Percentiles rank a stretch among this genome's conserved stretches.
Conservation (phyloP, 495 filamentous ascomycete genomes). For the Neurospora sp. region DNA sequence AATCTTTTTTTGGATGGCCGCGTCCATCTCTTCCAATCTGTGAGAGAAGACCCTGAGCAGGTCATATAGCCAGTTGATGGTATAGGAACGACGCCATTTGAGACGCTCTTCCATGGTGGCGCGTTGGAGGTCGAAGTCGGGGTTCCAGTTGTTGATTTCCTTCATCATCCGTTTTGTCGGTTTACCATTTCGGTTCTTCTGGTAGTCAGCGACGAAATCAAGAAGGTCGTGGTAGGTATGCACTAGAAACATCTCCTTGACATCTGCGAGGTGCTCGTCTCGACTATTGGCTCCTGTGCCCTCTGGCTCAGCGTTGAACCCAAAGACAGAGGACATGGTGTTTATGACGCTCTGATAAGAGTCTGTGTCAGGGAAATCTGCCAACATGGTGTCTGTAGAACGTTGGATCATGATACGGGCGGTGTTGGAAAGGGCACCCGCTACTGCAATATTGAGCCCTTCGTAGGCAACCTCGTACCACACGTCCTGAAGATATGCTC, state of each 20-base stretch:
- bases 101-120: slow-evolving; percentile 28
- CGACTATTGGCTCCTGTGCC: slow-evolving; percentile 2
- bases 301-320: slow-evolving; percentile 3
- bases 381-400: slow-evolving; percentile 21
- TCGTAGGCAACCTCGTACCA: slow-evolving; percentile 38
- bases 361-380: slow-evolving; percentile 31
- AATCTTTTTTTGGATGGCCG: neutral
- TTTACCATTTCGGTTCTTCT: slow-evolving; percentile 32
- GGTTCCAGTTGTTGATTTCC: slow-evolving; percentile 32
- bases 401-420: slow-evolving; percentile 30
- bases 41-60: slow-evolving; percentile 28
- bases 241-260: slow-evolving; percentile 32
- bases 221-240: slow-evolving; percentile 31
- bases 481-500: slow-evolving; percentile 25
- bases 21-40: neutral
- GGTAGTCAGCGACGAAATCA: slow-evolving; percentile 38
- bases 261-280: slow-evolving; percentile 14
- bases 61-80: slow-evolving; percentile 43
- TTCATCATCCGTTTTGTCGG: slow-evolving; percentile 33
- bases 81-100: slow-evolving; percentile 36
- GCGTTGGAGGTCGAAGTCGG: slow-evolving; percentile 28
- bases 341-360: slow-evolving; percentile 28
- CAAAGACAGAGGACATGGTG: slow-evolving; percentile 23
- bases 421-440: slow-evolving; percentile 31
- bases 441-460: slow-evolving; percentile 35